Evolutionary conservation across 2,329 filamentous ascomycete genomes (phyloP).

Genomic region (Rhytidhysteron rufulum): DNA sequence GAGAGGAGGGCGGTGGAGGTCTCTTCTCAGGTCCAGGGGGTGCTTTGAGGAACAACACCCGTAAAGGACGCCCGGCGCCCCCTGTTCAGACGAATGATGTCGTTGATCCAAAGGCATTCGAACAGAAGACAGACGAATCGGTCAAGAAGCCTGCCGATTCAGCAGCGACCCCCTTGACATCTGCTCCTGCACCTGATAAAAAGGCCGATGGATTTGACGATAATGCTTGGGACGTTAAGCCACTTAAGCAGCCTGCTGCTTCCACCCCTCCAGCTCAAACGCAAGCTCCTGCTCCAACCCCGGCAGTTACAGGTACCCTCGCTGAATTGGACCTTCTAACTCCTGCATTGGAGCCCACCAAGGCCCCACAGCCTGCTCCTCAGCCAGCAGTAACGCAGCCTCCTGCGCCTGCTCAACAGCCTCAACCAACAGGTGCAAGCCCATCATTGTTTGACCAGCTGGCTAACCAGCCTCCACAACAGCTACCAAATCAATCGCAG

Average conservation of each 20-base stretch:
- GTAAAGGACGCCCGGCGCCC: constrained; percentile 84
- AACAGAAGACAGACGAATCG: constrained; percentile 51
- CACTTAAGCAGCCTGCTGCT: constrained; percentile 56
- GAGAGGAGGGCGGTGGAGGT: constrained; percentile 56
- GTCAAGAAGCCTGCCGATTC: constrained; percentile 44
- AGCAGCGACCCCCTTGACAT: constrained; percentile 47
- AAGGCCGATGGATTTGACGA: constrained; percentile 76
- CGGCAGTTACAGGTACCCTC: constrained; percentile 61
- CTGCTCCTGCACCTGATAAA: constrained; percentile 47
- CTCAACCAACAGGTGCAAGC: constrained; percentile 44
- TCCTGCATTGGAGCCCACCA: constrained; percentile 31
- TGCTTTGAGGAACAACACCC: constrained; percentile 85
- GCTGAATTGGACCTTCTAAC: constrained; percentile 62
- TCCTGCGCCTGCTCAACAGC: constrained; percentile 29
- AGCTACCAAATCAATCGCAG: constrained; percentile 14
- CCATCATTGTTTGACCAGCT: constrained; percentile 34
- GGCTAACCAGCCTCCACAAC: constrained; percentile 8
- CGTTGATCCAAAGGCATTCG: constrained; percentile 83
- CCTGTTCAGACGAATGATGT: constrained; percentile 81
- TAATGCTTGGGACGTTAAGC: constrained; percentile 95
- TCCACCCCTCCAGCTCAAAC: constrained; percentile 34
- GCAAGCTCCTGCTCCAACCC: constrained; percentile 35
- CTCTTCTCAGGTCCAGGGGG: constrained; percentile 94
- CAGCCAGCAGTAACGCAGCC: constrained; percentile 40
- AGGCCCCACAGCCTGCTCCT: constrained; percentile 43